Conservation (phyloP, 176 grass and related monocot species). For the bread wheat (Triticum aestivum) region IWGSC_CS_RefSeq_v2.1 NC_057811.1:11372611-11373110, state of each 20-base stretch:
- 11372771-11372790: not conserved
- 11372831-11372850: constrained; percentile 56
- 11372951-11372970: constrained; percentile 40
- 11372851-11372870: constrained; percentile 54
- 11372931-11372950: constrained; percentile 46
- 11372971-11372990: constrained; percentile 50
- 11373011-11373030: constrained; percentile 53
- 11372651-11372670: not conserved
- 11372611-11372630: constrained; percentile 20
- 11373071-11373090: constrained; percentile 48
- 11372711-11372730: not conserved
- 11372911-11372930: constrained; percentile 49
- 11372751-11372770: not conserved
- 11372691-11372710: not conserved
- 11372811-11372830: constrained; percentile 47
- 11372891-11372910: constrained; percentile 55
- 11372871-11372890: constrained; percentile 59
- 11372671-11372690: not conserved
- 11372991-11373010: constrained; percentile 56
- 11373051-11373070: constrained; percentile 54
- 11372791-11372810: not conserved
- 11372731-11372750: not conserved
- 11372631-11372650: not conserved
- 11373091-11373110: constrained; percentile 56
- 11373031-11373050: constrained; percentile 60